Conservation (phyloP, 202 grass and related monocot genomes). For the Elaeis oleifera region DNA sequence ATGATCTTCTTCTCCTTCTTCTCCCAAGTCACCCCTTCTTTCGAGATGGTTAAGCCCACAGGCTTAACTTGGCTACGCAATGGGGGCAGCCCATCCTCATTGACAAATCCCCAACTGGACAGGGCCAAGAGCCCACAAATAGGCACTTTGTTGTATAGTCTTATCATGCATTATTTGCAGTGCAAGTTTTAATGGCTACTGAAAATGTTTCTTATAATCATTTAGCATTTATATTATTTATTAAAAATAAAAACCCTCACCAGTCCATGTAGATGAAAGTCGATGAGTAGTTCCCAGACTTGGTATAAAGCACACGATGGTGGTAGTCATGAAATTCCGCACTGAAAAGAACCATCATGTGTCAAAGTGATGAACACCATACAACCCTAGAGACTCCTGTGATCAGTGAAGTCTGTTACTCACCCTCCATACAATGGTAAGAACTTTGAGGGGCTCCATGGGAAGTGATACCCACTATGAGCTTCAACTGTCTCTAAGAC, state of each 20-base stretch:
- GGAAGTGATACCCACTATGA: constrained; percentile 2
- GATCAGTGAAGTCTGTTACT: not conserved
- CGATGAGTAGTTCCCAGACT: not conserved
- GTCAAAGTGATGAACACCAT: not conserved
- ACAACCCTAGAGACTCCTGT: not conserved
- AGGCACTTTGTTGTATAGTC: not conserved
- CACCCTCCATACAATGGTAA: constrained; percentile 4
- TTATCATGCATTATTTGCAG: not conserved
- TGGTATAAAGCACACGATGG: not conserved
- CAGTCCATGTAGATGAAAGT: constrained; percentile 3
- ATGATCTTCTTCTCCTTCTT: too few species aligned
- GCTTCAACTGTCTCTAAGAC: not conserved
- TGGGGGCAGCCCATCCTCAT: not conserved
- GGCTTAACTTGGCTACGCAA: not conserved
- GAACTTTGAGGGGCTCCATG: constrained; percentile 2
- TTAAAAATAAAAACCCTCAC: not conserved
- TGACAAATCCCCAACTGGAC: not conserved
- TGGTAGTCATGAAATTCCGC: constrained; percentile 4
- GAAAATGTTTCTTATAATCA: not conserved
- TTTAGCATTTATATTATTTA: not conserved
- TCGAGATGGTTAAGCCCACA: too few species aligned
- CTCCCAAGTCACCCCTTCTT: too few species aligned
- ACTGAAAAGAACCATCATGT: not conserved
- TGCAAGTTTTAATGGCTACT: not conserved
- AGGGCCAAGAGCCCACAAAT: not conserved